Conservation (phyloP, 306 rosid species). For the Chamaecrista fasciculata region DNA sequence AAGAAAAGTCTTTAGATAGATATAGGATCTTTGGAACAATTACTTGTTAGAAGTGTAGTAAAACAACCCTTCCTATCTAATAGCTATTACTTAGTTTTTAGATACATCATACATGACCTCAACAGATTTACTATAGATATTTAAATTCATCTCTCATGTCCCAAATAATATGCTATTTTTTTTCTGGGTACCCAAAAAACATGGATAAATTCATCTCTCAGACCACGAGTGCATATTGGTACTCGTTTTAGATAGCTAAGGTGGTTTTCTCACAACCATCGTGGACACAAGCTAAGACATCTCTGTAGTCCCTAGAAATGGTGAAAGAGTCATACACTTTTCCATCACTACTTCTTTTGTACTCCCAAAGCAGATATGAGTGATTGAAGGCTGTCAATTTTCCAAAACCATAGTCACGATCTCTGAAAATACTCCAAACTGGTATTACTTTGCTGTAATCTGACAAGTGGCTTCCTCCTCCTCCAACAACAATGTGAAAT, state of each 20-base stretch:
- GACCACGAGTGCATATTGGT: not conserved
- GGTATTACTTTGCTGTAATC: constrained; percentile 42
- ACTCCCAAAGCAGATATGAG: constrained; percentile 57
- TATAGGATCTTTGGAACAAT: too few species aligned
- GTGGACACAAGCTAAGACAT: constrained; percentile 75
- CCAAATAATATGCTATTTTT: too few species aligned
- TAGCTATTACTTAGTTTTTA: too few species aligned
- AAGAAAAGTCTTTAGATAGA: too few species aligned
- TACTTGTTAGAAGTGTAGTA: too few species aligned
- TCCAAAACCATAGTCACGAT: constrained; percentile 63
- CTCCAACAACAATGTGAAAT: constrained; percentile 75
- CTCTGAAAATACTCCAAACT: constrained; percentile 64
- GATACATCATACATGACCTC: too few species aligned
- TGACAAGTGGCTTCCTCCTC: constrained; percentile 65
- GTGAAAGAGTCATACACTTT: constrained; percentile 61
- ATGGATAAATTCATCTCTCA: not conserved
- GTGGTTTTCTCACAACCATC: constrained; percentile 71
- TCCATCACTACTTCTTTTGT: constrained; percentile 79
- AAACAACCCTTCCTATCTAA: too few species aligned
- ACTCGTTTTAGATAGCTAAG: constrained; percentile 41
- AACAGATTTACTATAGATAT: too few species aligned
- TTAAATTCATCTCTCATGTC: not conserved
- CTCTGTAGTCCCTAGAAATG: constrained; percentile 65
- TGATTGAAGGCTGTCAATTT: constrained; percentile 76
- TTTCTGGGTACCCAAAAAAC: too few species aligned